Base-by-base conservation (phyloP, 495 filamentous ascomycete genomes). In the Penicillium maclennaniae region DNA sequence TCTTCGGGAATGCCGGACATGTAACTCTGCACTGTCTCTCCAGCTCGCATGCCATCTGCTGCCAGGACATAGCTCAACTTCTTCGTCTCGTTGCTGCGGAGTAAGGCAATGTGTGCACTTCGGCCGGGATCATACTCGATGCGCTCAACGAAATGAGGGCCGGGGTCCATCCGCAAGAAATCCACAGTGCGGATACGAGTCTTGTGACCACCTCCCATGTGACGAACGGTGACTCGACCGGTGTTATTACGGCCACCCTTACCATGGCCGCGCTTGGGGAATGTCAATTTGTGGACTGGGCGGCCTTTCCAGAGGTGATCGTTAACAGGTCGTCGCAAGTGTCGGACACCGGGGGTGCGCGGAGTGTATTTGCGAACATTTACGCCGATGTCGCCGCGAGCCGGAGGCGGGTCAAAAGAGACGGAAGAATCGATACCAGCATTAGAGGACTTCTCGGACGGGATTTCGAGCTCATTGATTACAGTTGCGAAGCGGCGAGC, bases 121-220 rank as follows among this genome's bases (percentile, higher is more conserved):
- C 93, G 88, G 44, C 89, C 89, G 1, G 93, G 93, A 59, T 98
- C 93, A 65, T 96, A 87, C 71, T 98, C 93, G 65, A 98, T 97
- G 49, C 93, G 82, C 59, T 96, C 91, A 50, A 98, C 91, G 3
- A 80, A 67, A 58, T 97, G 93, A 40, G 85, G 84, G 7, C 95
- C 93, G 0, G 91, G 79, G 7, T 70, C 77, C 69, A 75, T 79
- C 14, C 93, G 86, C 54, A 81, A 67, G 63, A 95, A 97, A 71
- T 98, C 93, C 34, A 98, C 82, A 0, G 82, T 93, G 14, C 93
- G 79, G 65, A 98, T 96, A 58, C 93, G 83, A 61, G 93, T 79
- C 77, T 95, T 95, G 49, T 85, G 82, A 53, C 93, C 93, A 65
- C 90, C 92, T 63, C 93, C 93, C 36, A 83, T 84, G 79, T 98